phyloP scores from a whole-genome alignment of 2,329 filamentous ascomycete genomes.

The Sporothrix dimorphospora region DNA sequence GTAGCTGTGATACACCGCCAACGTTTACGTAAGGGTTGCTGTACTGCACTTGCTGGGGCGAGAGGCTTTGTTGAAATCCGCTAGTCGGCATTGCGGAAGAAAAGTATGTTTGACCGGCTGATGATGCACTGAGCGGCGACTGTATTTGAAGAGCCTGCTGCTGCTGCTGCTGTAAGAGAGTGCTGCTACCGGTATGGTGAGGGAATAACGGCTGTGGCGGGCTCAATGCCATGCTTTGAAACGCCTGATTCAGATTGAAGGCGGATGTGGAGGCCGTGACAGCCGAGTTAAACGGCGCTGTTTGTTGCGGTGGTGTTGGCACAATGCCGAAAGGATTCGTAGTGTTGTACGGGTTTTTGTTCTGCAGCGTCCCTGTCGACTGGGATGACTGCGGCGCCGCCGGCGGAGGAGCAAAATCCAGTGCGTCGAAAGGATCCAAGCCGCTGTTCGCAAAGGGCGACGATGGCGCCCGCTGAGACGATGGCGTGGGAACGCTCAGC shows the following conservation, averaged over 20 bases:
- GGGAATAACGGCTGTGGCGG: conserved; percentile 66
- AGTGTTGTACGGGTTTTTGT: conserved; percentile 55
- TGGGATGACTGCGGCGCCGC: conserved; percentile 65
- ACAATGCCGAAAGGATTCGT: conserved; percentile 72
- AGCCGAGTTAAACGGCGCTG: conserved; percentile 32
- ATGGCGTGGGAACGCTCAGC: conserved; percentile 35
- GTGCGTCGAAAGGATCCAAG: conserved; percentile 68
- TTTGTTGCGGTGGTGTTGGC: conserved; percentile 32
- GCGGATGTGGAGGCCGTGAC: conserved; percentile 36
- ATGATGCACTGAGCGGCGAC: not conserved
- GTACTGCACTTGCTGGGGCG: conserved; percentile 24
- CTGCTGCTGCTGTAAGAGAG: conserved; percentile 42
- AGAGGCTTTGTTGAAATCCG: conserved; percentile 20
- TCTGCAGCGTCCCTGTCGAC: conserved; percentile 64
- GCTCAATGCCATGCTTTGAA: conserved; percentile 74
- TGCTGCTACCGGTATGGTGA: conserved; percentile 67
- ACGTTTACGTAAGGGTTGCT: conserved; percentile 57
- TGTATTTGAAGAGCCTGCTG: conserved; percentile 21
- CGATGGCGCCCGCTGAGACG: conserved; percentile 35
- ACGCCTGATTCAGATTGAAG: conserved; percentile 63
- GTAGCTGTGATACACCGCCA: not conserved
- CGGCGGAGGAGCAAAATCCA: conserved; percentile 59
- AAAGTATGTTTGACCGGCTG: conserved; percentile 31
- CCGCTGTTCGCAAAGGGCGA: conserved; percentile 47
- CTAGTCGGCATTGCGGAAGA: not conserved